Conservation (phyloP, 148 eudicot genomes). For the Spergularia bocconei region DNA sequence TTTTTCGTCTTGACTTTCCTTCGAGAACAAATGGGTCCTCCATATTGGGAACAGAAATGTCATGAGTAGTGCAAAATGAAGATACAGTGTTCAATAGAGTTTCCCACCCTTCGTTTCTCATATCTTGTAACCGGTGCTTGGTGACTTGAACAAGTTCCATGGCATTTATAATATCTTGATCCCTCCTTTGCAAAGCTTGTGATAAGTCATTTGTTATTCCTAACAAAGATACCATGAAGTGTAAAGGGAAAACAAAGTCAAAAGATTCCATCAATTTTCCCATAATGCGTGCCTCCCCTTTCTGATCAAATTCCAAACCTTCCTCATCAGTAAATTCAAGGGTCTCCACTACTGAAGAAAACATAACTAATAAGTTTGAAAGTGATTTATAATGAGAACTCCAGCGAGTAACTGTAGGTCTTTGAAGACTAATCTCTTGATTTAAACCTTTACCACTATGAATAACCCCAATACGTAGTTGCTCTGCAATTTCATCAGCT, state of each 20-base stretch:
- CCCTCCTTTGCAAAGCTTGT: background rate
- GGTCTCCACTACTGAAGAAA: conserved; percentile 5
- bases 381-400: conserved; percentile 8
- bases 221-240: background rate
- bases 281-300: background rate
- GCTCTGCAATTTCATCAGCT: background rate
- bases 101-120: conserved; percentile 13
- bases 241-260: background rate
- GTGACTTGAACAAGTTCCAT: background rate
- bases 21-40: background rate
- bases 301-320: background rate
- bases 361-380: background rate
- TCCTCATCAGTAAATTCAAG: conserved; percentile 6
- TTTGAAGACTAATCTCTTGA: conserved; percentile 5
- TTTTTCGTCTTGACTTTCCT: background rate
- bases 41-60: conserved; percentile 4
- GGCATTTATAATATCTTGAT: conserved; percentile 12
- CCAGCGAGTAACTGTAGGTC: background rate
- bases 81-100: background rate
- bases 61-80: conserved; percentile 8
- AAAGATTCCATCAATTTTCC: background rate
- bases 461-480: background rate
- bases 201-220: background rate
- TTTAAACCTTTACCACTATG: conserved; percentile 7
- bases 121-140: background rate